These are phyloP conservation scores for Cyamopsis tetragonoloba DNA, from an alignment of 306 rosid genomes.

Conservation along the genomic window DNA sequence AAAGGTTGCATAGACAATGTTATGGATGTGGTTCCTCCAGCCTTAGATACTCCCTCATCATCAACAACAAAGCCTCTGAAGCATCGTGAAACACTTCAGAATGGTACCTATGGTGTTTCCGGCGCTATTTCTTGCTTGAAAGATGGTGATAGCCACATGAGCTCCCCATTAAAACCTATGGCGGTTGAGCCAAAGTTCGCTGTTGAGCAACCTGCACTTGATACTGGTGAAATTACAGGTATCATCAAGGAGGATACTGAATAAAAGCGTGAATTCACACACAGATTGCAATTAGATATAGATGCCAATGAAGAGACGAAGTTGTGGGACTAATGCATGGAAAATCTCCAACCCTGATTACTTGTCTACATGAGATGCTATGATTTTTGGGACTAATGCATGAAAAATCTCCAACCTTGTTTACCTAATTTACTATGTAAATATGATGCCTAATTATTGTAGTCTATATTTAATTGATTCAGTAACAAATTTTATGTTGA, in stretches of 20 bases:
- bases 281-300: background rate
- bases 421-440: no score
- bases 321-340: background rate
- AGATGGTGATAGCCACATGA: constrained; percentile 24
- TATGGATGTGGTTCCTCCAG: constrained; percentile 38
- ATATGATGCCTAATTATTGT: no score
- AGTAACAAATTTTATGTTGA: no score
- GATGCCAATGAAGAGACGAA: background rate
- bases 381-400: background rate
- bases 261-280: background rate
- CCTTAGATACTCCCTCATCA: constrained; percentile 24
- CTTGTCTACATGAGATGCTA: background rate
- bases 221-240: constrained; percentile 20
- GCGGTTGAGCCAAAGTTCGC: constrained; percentile 20
- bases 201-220: constrained; percentile 9
- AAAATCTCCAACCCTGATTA: background rate
- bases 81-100: constrained; percentile 37
- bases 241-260: constrained; percentile 20
- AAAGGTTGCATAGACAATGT: constrained; percentile 22
- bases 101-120: constrained; percentile 31
- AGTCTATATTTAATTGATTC: no score
- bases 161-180: constrained; percentile 10
- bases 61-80: constrained; percentile 30
- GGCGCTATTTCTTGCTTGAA: background rate
- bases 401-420: background rate